A percentile compares a stretch with the other conserved stretches of the same genome.
Evolutionary conservation across 164 flowering plant species (phyloP).

Genomic region (Tetracentron sinense): DNA sequence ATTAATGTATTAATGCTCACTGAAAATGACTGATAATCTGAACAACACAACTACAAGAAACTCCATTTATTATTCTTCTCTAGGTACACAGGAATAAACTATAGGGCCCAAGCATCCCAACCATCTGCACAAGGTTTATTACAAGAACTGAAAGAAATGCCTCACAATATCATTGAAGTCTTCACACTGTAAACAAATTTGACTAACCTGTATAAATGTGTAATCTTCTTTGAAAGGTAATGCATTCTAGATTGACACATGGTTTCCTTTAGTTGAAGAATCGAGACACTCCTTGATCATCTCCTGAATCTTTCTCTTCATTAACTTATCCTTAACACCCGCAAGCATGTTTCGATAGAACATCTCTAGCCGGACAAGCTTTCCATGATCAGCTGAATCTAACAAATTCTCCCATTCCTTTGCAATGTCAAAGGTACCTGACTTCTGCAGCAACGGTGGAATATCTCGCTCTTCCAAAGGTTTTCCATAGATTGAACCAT

Average conservation of each 20-base stretch:
- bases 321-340: conserved; percentile 63
- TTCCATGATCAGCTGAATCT: conserved; percentile 56
- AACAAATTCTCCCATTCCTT: conserved; percentile 84
- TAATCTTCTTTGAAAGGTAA: neutral
- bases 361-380: conserved; percentile 57
- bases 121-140: no score
- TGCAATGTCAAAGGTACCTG: conserved; percentile 53
- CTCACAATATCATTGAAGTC: no score
- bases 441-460: conserved; percentile 42
- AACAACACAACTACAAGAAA: no score
- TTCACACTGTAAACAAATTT: neutral
- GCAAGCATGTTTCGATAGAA: conserved; percentile 69
- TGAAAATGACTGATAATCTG: no score
- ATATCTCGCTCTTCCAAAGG: conserved; percentile 63
- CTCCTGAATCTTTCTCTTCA: conserved; percentile 75
- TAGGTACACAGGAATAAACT: no score
- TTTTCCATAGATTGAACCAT: conserved; percentile 68
- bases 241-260: neutral
- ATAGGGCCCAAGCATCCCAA: no score
- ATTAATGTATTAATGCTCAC: no score
- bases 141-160: no score
- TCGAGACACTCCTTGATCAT: conserved; percentile 56
- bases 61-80: no score
- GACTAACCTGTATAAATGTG: neutral
- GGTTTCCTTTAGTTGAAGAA: conserved; percentile 26